Evolutionary conservation across 306 rosid genomes (phyloP).

Genomic region (Pterocarpus santalinus): DNA sequence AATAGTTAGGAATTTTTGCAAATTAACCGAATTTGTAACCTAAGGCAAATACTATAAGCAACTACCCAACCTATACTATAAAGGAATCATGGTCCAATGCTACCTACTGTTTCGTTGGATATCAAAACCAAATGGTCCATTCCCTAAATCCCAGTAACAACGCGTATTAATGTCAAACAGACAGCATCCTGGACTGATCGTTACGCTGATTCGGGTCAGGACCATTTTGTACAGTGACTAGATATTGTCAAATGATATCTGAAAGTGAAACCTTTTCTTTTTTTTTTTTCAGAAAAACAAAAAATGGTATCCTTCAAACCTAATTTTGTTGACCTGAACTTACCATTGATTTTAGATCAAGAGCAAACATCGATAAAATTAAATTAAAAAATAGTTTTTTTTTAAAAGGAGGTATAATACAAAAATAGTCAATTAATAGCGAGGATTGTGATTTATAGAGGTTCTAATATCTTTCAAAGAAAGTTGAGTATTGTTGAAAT

Average conservation of each 20-base stretch:
- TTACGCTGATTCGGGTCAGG: neutral
- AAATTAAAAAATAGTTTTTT: no score
- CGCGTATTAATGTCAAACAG: neutral
- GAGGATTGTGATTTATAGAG: no score
- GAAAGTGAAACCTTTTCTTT: neutral
- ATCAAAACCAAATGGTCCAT: neutral
- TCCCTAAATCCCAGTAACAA: neutral
- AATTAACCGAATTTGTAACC: no score
- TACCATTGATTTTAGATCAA: neutral
- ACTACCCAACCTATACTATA: no score
- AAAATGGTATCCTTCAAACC: neutral
- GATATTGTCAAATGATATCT: neutral
- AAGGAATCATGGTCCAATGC: constrained; percentile 25
- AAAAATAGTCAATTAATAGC: no score
- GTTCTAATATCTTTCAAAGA: no score
- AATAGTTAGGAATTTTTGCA: no score
- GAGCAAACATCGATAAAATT: neutral
- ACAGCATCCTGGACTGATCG: neutral
- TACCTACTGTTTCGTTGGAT: constrained; percentile 6
- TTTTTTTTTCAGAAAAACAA: no score
- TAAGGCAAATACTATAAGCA: neutral
- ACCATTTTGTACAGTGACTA: neutral
- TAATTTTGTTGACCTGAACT: neutral
- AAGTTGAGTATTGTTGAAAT: no score
- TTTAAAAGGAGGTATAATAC: no score